Conservation (phyloP, 2,329 filamentous ascomycete genomes). For the Pestalotiopsis fici region DNA sequence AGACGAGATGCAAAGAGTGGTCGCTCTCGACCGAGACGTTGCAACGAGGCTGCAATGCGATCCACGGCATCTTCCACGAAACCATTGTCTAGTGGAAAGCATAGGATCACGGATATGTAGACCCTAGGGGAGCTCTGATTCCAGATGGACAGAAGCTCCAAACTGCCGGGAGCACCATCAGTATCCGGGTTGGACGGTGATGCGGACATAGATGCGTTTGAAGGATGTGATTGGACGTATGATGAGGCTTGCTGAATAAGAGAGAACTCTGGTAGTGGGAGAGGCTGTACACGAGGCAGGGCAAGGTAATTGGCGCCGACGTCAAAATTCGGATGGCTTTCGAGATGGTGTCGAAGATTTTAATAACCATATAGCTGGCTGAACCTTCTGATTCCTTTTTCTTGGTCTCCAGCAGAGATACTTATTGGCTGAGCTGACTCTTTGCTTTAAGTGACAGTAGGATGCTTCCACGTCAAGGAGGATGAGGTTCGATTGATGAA, state of each 20-base stretch:
- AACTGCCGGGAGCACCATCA: conserved; percentile 16
- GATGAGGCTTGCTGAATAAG: neutral
- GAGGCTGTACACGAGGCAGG: neutral
- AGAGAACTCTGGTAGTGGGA: neutral
- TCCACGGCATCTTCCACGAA: conserved; percentile 19
- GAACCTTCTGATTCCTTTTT: neutral
- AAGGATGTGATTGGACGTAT: neutral
- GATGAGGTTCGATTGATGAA: neutral
- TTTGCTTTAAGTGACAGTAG: neutral
- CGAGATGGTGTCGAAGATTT: neutral
- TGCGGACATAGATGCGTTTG: conserved; percentile 5
- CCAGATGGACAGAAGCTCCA: conserved; percentile 31
- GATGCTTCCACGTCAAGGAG: neutral
- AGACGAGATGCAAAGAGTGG: conserved; percentile 31
- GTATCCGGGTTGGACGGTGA: conserved; percentile 1
- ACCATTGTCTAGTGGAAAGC: conserved; percentile 28
- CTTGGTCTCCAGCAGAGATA: neutral
- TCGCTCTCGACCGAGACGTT: conserved; percentile 26
- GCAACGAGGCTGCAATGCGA: conserved; percentile 26
- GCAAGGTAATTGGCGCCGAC: neutral
- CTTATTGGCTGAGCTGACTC: neutral
- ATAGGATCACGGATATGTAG: conserved; percentile 33
- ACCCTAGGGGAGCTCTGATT: conserved; percentile 33
- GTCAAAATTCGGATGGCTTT: neutral
- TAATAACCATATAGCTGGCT: neutral